Evolutionary conservation across 2,329 filamentous ascomycete genomes (phyloP), one percentile per base, ranked within the genome.

Genomic region (Sarocladium oryzae): DNA sequence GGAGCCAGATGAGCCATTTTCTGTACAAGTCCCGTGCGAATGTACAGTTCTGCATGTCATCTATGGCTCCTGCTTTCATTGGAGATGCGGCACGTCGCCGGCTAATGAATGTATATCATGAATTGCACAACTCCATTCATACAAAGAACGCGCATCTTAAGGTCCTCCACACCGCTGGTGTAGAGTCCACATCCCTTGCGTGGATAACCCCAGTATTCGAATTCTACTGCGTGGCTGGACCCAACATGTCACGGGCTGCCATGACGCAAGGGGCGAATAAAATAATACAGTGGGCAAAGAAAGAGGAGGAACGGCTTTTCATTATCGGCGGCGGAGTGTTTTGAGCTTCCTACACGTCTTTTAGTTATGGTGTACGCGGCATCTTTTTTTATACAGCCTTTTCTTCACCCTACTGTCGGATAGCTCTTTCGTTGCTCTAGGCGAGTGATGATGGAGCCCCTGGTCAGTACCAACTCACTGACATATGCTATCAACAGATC

Each of bases 321-420:
- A 96, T 99, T 54, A 93, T 99, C 63, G 93, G 93, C 1, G 95
- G 93, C n/a, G 93, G 91, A 38, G 92, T 97, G 58, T 86, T 86
- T 60, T 84, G 56, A 66, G 41, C n/a, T n/a, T n/a, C n/a, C n/a
- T n/a, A n/a, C n/a, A n/a, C n/a, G n/a, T n/a, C n/a, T n/a, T n/a
- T n/a, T n/a, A n/a, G n/a, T n/a, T n/a, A n/a, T n/a, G n/a, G n/a
- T n/a, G n/a, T n/a, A n/a, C n/a, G n/a, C n/a, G n/a, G n/a, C n/a
- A n/a, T n/a, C n/a, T n/a, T n/a, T n/a, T n/a, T n/a, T n/a, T n/a
- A n/a, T n/a, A n/a, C n/a, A n/a, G n/a, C n/a, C n/a, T n/a, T n/a
- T n/a, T n/a, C n/a, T n/a, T n/a, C n/a, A n/a, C n/a, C n/a, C n/a
- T n/a, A n/a, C n/a, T n/a, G n/a, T n/a, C n/a, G n/a, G n/a, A n/a